Base-by-base conservation (phyloP, 129 eudicot species). In the Glebionis coronaria region DNA sequence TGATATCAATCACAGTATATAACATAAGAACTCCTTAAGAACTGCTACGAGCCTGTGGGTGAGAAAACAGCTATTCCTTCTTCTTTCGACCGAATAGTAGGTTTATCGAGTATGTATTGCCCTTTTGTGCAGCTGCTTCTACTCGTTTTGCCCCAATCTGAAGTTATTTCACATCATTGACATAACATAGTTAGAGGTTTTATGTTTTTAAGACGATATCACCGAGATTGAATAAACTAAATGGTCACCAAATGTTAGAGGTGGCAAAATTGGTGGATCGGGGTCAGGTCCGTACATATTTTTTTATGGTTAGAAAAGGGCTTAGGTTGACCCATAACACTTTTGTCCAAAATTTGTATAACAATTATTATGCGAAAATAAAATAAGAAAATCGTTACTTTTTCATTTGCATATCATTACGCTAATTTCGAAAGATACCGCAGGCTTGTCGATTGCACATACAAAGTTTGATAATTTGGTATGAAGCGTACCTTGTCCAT, bases 401-500 rank as follows among this genome's bases (percentile, higher is more conserved):
- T 11, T 56, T 56, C 15, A 56, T 56, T 40, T 25, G 42, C 42
- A 56, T 23, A 4, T 27, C n/a, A 61, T 16, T n/a, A 28, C 3
- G 47, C 64, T 58, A 58, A 25, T 10, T 53, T 58, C 25, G 0
- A n/a, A 31, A 44, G 27, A 12, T 35, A 51, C 15, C 23, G 44
- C 61, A 58, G 56, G 2, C 44, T 56, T 61, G 40, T 35, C 2
- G 42, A 35, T 35, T 35, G 40, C 61, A 35, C 69, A 27, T 62
- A 10, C 16, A 54, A 13, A 16, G 42, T 42, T 28, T 56, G 31
- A 9, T 7, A 13, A 16, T 56, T 28, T 10, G 45, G 49, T 51
- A 78, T 3, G 18, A 45, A 16, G 0, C 12, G 40, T 88, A 94
- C 99, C 99, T 94, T 94, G 78, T 94, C 99, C 97, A 94, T 94